Conservation (phyloP, 345 rosid genomes). For the Theobroma cacao region DNA sequence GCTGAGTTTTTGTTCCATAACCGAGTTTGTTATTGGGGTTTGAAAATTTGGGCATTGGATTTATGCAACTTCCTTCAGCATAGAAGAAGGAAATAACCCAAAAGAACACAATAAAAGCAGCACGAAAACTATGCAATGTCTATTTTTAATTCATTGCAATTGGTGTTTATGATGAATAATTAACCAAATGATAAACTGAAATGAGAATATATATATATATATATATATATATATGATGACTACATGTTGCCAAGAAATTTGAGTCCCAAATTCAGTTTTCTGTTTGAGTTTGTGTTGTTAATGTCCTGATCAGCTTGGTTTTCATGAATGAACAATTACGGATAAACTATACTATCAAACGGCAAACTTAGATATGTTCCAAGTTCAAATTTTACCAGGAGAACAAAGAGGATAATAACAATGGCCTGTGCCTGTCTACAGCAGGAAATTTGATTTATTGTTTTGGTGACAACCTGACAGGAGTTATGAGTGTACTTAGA, state of each 20-base stretch:
- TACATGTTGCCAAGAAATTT: not conserved
- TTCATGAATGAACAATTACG: not conserved
- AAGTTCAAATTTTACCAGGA: not conserved
- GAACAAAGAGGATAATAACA: not conserved
- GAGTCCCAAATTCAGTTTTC: not conserved
- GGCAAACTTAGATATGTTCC: not conserved
- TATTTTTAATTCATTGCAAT: not conserved
- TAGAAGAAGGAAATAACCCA: constrained; percentile 8
- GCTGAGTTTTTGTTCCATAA: constrained; percentile 17
- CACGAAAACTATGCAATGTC: constrained; percentile 14
- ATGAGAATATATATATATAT: not conserved
- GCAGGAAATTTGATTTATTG: too few species aligned
- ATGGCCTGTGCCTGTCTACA: not conserved
- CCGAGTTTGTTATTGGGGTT: constrained; percentile 19
- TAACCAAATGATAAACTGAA: not conserved
- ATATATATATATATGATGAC: not conserved
- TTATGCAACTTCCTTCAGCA: constrained; percentile 15
- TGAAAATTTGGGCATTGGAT: constrained; percentile 30
- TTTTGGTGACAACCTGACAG: not conserved
- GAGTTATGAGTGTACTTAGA: not conserved
- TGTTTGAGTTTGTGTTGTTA: not conserved
- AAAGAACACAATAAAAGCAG: constrained; percentile 10
- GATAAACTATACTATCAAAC: not conserved
- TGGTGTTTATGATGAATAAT: not conserved
- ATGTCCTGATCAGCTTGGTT: not conserved